Evolutionary conservation across 306 rosid genomes (phyloP), one percentile per base, ranked within the genome.

Genomic region (Arachis stenosperma): DNA sequence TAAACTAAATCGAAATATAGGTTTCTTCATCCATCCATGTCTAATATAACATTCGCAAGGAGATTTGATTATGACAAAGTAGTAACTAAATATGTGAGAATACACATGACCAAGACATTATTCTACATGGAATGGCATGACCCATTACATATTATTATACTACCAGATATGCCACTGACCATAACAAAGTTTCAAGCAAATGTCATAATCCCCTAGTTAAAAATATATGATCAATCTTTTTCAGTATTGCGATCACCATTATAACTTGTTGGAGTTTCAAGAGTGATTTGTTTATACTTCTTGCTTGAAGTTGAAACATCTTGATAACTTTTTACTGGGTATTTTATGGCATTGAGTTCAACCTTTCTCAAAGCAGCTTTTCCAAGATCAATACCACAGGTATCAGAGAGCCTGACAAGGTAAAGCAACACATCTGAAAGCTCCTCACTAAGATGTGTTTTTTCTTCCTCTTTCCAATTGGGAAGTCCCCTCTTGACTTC

Each of bases 381-480:
- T 9, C 97, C 88, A 72, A 93, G 92, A 89, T 93, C 98, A 80
- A 93, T 77, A 13, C 97, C 97, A 76, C 98, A 93, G 0, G 86
- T 85, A 71, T 93, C 96, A 81, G 98, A 89, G 30, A 93, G 94
- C 81, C 96, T 84, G 4, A 93, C 88, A 69, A 93, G 92, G 81
- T 93, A 93, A 42, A 93, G 92, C 81, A 93, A 72, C 10, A 93
- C 98, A 78, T 93, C 98, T 5, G 98, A 90, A 37, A 93, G 97
- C 81, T 89, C 98, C 78, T 93, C 98, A 0, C 97, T 97, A 27
- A 93, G 85, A 80, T 93, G 97, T 14, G 69, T 75, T 7, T 89
- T 93, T 41, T 93, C 98, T n/a, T 89, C 93, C 29, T 88, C 98
- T 76, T 85, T 79, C 92, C 90, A 91, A 43, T 77, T 92, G 15